These are phyloP conservation scores for Monosporascus sp. DNA, from an alignment of 2,329 filamentous ascomycete species.

Conservation along the genomic window DNA sequence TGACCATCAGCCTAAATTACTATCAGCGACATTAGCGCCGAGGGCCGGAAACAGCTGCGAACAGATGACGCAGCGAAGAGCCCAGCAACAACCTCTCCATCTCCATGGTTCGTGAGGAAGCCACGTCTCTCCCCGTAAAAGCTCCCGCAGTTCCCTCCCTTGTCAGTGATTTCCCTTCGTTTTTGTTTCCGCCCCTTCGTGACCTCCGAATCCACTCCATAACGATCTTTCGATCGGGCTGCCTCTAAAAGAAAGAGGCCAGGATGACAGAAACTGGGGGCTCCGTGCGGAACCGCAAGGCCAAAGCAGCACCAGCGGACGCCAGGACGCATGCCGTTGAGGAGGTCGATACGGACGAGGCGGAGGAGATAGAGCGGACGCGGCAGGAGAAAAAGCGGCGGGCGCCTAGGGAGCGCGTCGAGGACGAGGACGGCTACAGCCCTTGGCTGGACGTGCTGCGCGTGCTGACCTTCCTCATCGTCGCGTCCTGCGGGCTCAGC, in stretches of 20 bases:
- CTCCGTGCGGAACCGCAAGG: constrained; percentile 41
- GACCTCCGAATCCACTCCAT: too few species aligned
- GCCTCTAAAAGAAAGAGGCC: background rate
- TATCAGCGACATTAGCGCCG: background rate
- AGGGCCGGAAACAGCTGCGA: background rate
- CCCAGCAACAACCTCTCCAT: background rate
- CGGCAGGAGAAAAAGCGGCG: constrained; percentile 15
- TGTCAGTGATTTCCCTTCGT: background rate
- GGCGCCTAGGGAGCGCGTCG: constrained; percentile 30
- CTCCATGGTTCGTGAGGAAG: background rate
- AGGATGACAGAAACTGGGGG: constrained; percentile 16
- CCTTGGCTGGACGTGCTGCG: constrained; percentile 63
- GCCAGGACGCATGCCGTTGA: constrained; percentile 15
- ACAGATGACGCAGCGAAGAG: background rate
- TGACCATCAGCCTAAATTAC: background rate
- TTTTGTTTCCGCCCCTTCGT: background rate
- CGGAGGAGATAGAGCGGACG: constrained; percentile 9
- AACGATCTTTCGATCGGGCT: too few species aligned
- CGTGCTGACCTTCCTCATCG: constrained; percentile 59
- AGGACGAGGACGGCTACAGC: constrained; percentile 58
- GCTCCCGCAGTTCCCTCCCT: background rate
- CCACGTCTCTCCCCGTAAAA: background rate
- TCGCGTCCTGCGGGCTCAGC: constrained; percentile 65
- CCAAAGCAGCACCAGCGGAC: constrained; percentile 17
- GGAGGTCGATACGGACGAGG: constrained; percentile 10